Evolutionary conservation across 2,329 filamentous ascomycete species (phyloP), one percentile per base, ranked within the genome.

Genomic region (Dothideomycetes sp.): DNA sequence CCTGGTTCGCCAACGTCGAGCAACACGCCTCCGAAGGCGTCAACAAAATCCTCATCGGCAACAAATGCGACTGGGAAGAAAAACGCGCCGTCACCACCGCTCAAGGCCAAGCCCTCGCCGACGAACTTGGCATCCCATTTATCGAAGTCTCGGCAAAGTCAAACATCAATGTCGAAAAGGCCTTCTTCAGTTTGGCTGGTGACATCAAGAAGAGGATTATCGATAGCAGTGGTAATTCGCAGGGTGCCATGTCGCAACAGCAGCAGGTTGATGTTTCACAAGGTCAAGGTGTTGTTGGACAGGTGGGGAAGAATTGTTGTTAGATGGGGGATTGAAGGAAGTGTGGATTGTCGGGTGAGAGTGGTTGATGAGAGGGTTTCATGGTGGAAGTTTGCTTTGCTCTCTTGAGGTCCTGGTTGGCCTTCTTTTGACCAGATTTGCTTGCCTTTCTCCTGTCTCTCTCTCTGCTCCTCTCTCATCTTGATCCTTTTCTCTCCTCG

Each of bases 51-150:
- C 77, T 98, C 51, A 95, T 98, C 53, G 91, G 91, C 62, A 98
- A 98, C 76, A 98, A 98, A 70, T 98, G 91, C 69, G 91, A 98
- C 67, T 96, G 91, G 91, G 91, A 96, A 67, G 91, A 98, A 69
- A 96, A 96, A 75, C 82, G 91, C 53, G 87, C 84, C 41, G 84
- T 98, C 29, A 87, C 85, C 35, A 94, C 84, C 45, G 88, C 95
- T 63, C 82, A 87, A 59, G 91, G 91, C 54, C 88, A 98, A 65
- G 81, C 82, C 51, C 77, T 98, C 43, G 91, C 91, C 45, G 84
- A 94, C 66, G 91, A 96, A 67, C 80, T 98, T 46, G 87, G 88
- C 58, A 94, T 98, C 51, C 89, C 91, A 15, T 98, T 98, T 74
- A 83, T 98, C 62, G 91, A 98, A 64, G 91, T 98, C 48, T 94